Conservation (phyloP, 2,329 filamentous ascomycete genomes). For the Colletotrichum chlorophyti region DNA sequence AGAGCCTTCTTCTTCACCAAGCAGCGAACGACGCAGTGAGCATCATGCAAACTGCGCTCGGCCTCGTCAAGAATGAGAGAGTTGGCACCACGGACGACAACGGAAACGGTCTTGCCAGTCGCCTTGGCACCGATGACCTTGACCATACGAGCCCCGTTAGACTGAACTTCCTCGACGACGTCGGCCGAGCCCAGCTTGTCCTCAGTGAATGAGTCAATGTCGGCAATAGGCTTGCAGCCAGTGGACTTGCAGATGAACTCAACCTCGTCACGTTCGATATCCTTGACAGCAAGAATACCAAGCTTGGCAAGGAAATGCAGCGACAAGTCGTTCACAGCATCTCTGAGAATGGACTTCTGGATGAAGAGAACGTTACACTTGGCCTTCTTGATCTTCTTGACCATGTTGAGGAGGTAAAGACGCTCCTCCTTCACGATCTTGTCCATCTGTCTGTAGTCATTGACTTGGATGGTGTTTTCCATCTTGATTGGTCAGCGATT, state of each 20-base stretch:
- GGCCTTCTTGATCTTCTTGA: slow-evolving; percentile 99
- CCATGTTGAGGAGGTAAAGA: slow-evolving; percentile 96
- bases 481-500: slow-evolving; percentile 63
- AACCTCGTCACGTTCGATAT: slow-evolving; percentile 97
- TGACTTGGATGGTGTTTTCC: slow-evolving; percentile 99
- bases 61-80: slow-evolving; percentile 94
- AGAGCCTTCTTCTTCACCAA: slow-evolving; percentile 99
- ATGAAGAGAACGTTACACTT: slow-evolving; percentile 99
- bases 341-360: slow-evolving; percentile 96
- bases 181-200: slow-evolving; percentile 96
- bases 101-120: slow-evolving; percentile 86
- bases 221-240: slow-evolving; percentile 97
- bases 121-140: slow-evolving; percentile 92
- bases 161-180: slow-evolving; percentile 89
- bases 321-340: slow-evolving; percentile 96
- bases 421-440: slow-evolving; percentile 99
- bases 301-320: slow-evolving; percentile 98
- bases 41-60: slow-evolving; percentile 95
- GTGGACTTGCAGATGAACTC: slow-evolving; percentile 99
- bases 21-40: slow-evolving; percentile 95
- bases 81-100: slow-evolving; percentile 95
- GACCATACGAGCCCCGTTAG: slow-evolving; percentile 87
- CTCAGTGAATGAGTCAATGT: slow-evolving; percentile 97
- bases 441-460: slow-evolving; percentile 99
- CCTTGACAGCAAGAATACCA: slow-evolving; percentile 94